Conservation (phyloP, 306 rosid species). For the Prunus campanulata region DNA sequence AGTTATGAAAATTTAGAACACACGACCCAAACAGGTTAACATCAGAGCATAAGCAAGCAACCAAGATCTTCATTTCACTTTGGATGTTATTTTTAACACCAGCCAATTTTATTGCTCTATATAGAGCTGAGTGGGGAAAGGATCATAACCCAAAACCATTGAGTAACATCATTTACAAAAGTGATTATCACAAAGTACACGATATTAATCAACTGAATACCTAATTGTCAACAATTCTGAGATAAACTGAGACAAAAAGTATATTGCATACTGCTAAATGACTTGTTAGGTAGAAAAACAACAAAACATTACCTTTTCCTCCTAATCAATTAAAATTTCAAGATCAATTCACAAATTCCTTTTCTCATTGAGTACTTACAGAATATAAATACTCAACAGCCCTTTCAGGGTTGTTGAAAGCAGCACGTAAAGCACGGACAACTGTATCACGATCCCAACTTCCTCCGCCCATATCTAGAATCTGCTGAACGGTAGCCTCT, state of each 20-base stretch:
- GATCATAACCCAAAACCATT: background rate
- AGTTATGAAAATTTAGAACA: background rate
- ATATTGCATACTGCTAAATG: background rate
- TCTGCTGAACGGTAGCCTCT: conserved; percentile 77
- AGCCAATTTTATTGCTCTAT: background rate
- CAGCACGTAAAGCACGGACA: conserved; percentile 90
- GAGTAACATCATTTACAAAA: background rate
- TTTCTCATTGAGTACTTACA: conserved; percentile 39
- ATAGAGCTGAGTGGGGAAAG: no score
- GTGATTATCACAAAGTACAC: background rate
- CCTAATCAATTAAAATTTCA: background rate
- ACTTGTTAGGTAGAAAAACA: background rate
- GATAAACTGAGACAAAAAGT: background rate
- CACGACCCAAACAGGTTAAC: background rate
- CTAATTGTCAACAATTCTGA: background rate
- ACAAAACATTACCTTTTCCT: background rate
- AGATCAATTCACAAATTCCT: background rate
- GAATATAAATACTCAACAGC: conserved; percentile 94
- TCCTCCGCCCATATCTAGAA: conserved; percentile 92
- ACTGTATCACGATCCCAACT: conserved; percentile 94
- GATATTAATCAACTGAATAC: background rate
- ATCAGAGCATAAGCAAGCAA: background rate
- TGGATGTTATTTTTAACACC: background rate
- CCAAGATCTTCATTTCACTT: background rate
- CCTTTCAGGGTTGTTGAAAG: conserved; percentile 95